phyloP scores from a whole-genome alignment of 2,329 filamentous ascomycete species.

The Aspergillus tamarii region DNA sequence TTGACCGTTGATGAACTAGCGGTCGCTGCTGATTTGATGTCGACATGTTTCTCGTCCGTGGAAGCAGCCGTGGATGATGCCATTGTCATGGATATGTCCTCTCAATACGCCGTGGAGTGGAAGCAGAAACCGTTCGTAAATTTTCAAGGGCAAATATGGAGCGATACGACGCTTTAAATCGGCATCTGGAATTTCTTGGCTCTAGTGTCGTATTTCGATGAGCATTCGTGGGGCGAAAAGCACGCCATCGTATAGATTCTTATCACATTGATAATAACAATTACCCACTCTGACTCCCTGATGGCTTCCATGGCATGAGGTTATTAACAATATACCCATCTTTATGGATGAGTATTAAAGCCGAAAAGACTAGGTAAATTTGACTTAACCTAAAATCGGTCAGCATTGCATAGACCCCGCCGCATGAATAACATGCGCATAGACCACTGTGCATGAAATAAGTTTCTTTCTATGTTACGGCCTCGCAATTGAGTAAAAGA shows the following conservation, averaged over 20 bases:
- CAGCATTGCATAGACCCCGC: background rate
- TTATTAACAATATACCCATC: background rate
- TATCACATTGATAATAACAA: background rate
- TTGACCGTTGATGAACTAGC: background rate
- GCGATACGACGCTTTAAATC: background rate
- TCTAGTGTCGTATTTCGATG: background rate
- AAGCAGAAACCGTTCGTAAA: background rate
- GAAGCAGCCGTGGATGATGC: background rate
- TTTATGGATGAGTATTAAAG: background rate
- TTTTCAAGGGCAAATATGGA: background rate
- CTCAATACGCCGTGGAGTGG: background rate
- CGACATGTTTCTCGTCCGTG: constrained; percentile 15
- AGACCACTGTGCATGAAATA: background rate
- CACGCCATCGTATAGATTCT: background rate
- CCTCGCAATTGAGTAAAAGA: background rate
- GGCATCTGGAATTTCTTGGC: background rate
- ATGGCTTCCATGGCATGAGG: background rate
- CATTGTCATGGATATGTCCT: background rate
- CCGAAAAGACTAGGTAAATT: background rate
- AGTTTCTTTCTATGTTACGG: too few relatives aligned
- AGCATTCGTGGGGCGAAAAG: background rate
- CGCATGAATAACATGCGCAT: background rate
- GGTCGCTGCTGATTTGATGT: background rate
- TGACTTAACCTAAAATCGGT: background rate
- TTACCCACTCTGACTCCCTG: background rate